These are phyloP conservation scores for Nothomitra cinnamomea DNA, from an alignment of 2,329 filamentous ascomycete genomes.

Conservation along the genomic window DNA sequence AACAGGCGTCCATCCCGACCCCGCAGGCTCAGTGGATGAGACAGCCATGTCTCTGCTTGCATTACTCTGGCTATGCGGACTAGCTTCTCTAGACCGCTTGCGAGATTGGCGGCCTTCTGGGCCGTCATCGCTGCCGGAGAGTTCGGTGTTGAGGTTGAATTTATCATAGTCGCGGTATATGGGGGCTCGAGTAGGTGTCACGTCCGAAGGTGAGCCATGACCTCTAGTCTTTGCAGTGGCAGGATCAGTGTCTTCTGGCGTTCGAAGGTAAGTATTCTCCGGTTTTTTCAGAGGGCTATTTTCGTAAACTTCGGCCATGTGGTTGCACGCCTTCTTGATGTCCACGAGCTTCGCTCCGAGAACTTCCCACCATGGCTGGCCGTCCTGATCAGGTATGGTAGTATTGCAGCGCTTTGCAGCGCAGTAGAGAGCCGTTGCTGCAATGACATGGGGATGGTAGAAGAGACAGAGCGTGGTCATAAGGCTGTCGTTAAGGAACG, in stretches of 20 bases:
- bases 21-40: background rate
- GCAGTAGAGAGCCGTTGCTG: slow-evolving; percentile 74
- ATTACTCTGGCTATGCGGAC: background rate
- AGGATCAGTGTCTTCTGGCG: slow-evolving; percentile 3
- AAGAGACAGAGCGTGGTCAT: slow-evolving; percentile 73
- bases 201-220: background rate
- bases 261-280: slow-evolving; percentile 6
- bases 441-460: slow-evolving; percentile 63
- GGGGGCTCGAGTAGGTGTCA: background rate
- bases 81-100: background rate
- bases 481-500: slow-evolving; percentile 81
- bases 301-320: slow-evolving; percentile 45
- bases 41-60: background rate
- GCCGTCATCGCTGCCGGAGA: background rate
- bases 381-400: slow-evolving; percentile 57
- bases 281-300: slow-evolving; percentile 8
- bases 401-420: slow-evolving; percentile 59
- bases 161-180: background rate
- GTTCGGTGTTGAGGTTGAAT: background rate
- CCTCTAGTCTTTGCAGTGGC: background rate
- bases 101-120: background rate
- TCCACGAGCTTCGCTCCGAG: slow-evolving; percentile 54
- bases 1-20: background rate
- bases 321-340: slow-evolving; percentile 55
- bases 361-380: slow-evolving; percentile 74